Evolutionary conservation across 208 protist genomes (phyloP), one percentile per base, ranked within the genome.

Genomic region (Naegleria fowleri): DNA sequence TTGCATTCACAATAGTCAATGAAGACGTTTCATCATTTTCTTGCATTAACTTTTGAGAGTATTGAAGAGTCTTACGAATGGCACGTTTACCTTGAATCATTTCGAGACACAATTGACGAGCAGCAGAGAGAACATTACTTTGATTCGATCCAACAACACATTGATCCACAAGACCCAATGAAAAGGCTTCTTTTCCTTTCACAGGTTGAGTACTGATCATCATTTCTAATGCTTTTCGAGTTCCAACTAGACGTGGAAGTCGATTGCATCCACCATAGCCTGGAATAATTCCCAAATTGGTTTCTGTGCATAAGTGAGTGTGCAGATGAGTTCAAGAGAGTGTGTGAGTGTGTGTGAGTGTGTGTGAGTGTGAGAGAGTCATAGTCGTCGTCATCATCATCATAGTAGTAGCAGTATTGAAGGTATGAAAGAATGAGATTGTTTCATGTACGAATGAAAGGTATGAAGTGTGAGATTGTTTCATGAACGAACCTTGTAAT

Each of bases 221-320:
- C 92, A 95, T 94, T 19, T 86, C 84, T 25, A 95, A 0, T 16
- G 95, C 93, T 33, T 93, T 85, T 9, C 91, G 93, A n/a, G 96
- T 91, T 3, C 96, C 96, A 41, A 96, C 93, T 0, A 94, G 93
- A 19, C 94, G 93, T 38, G 95, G 93, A 15, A 97, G 92, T n/a
- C 95, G 91, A 48, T 96, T 95, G n/a, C 93, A 95, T 38, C 96
- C 96, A 15, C 96, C 96, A 85, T 93, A 95, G 84, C 95, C 95
- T 6, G 96, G 96, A 5, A 96, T 94, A 75, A 97, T 92, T n/a
- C 94, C 95, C 15, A 96, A 90, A 36, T 91, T 91, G 33, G 96
- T 93, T 90, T 95, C 94, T 48, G 43, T 48, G 7, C 43, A 48
- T 48, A 9, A 9, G 43, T 48, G 7, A 9, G 43, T 48, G 1